These are phyloP conservation scores for Penicillium digitatum DNA, from an alignment of 2,329 filamentous ascomycete species.

Conservation along the genomic window DNA sequence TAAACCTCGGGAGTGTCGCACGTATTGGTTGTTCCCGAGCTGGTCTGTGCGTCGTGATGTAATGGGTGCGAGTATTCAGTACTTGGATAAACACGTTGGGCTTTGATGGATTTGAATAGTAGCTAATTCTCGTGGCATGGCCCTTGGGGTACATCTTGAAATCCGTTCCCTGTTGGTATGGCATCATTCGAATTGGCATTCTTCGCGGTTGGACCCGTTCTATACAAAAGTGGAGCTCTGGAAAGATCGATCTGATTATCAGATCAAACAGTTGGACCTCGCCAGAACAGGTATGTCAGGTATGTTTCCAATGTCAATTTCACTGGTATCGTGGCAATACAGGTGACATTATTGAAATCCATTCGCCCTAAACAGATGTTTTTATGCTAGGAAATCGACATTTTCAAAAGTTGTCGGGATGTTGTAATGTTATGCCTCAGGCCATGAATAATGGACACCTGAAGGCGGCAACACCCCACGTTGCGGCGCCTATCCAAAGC, in stretches of 20 bases:
- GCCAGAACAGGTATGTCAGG: not conserved
- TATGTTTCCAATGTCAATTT: not conserved
- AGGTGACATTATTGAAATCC: not conserved
- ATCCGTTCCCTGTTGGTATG: not conserved
- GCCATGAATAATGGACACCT: not conserved
- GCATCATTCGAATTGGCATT: not conserved
- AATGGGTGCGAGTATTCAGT: not conserved
- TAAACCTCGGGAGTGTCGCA: not conserved
- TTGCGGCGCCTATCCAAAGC: constrained; percentile 9
- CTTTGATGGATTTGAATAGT: accelerated
- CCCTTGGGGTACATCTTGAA: not conserved
- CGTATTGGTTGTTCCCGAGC: not conserved
- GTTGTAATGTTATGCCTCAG: not conserved
- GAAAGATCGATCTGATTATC: not conserved
- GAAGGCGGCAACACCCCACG: constrained; percentile 9
- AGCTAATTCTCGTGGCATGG: not conserved
- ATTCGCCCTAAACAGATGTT: not conserved
- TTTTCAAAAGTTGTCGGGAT: not conserved
- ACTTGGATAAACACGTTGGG: not conserved
- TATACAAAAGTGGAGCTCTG: not conserved
- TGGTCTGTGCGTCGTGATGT: constrained; percentile 11
- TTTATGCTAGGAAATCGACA: not conserved
- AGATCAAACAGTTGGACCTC: not conserved
- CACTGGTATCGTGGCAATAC: too few relatives aligned
- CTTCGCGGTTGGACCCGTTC: not conserved